Evolutionary conservation across 345 rosid species (phyloP).

Genomic region (Boechera divaricarpa): DNA sequence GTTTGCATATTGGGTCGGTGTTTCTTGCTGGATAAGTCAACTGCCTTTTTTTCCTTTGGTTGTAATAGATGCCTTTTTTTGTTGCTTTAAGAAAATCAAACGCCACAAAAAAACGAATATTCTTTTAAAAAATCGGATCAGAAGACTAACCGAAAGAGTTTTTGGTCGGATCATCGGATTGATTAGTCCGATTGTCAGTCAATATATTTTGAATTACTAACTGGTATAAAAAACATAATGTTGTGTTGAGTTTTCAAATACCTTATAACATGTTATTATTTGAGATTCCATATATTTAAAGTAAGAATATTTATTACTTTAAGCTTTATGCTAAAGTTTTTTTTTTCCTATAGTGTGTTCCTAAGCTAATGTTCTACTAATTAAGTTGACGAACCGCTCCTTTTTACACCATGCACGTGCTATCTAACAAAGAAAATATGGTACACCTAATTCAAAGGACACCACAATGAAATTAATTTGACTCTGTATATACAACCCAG

Average conservation of each 20-base stretch:
- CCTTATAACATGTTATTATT: not conserved
- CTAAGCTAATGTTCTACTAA: not conserved
- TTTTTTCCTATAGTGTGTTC: not conserved
- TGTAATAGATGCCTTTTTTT: not conserved
- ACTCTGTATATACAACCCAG: not conserved
- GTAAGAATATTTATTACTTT: too few species aligned
- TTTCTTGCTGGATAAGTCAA: slow-evolving; percentile 22
- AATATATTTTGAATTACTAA: not conserved
- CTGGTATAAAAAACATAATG: too few species aligned
- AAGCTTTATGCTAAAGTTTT: not conserved
- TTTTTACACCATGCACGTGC: slow-evolving; percentile 9
- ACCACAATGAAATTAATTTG: not conserved
- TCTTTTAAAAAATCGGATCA: not conserved
- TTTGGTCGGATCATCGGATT: not conserved
- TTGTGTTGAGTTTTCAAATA: not conserved
- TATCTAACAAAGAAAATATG: not conserved
- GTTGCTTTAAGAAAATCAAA: not conserved
- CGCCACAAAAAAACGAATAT: not conserved
- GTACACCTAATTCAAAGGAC: slow-evolving; percentile 22
- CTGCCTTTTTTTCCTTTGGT: not conserved
- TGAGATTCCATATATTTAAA: not conserved
- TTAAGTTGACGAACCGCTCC: slow-evolving; percentile 22
- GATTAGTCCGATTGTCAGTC: not conserved
- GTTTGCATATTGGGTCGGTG: not conserved
- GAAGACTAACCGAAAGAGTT: not conserved